phyloP scores from a whole-genome alignment of 139 green algal species.

The Raphidocelis subcapitata region DNA sequence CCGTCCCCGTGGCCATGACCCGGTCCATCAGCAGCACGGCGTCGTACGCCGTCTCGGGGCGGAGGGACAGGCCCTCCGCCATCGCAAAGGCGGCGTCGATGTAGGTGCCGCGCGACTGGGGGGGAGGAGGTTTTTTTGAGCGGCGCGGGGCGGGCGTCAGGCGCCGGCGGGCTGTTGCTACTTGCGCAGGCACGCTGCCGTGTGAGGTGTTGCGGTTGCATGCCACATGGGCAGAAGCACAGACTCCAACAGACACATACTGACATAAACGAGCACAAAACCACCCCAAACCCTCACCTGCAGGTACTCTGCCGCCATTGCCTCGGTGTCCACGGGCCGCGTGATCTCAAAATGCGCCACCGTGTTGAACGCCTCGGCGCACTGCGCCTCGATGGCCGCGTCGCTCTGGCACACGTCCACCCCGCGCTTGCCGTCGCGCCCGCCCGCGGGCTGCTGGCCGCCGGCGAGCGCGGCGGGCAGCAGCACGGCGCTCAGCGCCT shows the following conservation, averaged over 20 bases:
- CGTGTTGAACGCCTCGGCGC: constrained; percentile 55
- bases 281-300: too few relatives aligned
- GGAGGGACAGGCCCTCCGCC: constrained; percentile 25
- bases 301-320: too few relatives aligned
- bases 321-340: too few relatives aligned
- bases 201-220: too few relatives aligned
- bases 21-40: constrained; percentile 66
- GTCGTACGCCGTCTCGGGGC: constrained; percentile 61
- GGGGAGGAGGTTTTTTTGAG: background rate
- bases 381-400: constrained; percentile 41
- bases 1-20: constrained; percentile 38
- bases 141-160: background rate
- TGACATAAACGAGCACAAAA: too few relatives aligned
- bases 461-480: background rate
- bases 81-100: constrained; percentile 7
- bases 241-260: too few relatives aligned
- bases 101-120: background rate
- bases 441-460: background rate
- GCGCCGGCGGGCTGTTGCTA: too few relatives aligned
- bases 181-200: too few relatives aligned
- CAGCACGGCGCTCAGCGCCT: constrained; percentile 25
- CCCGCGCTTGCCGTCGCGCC: too few relatives aligned
- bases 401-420: too few relatives aligned
- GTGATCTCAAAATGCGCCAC: constrained; percentile 62
- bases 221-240: constrained; percentile 52